phyloP scores from a whole-genome alignment of 768 basidiomycete genomes.

The Kwoniella sp. region DNA sequence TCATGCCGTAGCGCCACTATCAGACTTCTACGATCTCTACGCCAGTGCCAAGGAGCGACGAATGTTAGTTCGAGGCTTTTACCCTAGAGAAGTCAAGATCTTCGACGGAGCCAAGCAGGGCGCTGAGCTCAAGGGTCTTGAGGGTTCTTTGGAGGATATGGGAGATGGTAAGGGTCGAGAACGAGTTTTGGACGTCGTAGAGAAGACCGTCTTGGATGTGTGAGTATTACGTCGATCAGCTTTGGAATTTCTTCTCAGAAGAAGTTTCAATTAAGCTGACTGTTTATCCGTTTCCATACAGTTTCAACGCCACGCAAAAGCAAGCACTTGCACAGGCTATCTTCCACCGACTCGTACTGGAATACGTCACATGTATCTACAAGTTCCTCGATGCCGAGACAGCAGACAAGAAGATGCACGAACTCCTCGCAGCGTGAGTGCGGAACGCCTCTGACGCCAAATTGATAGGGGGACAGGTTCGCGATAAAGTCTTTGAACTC shows the following conservation, averaged over 20 bases:
- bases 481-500: not conserved
- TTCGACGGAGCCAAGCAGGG: conserved; percentile 59
- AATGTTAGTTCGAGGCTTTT: conserved; percentile 80
- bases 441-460: not conserved
- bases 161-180: conserved; percentile 65
- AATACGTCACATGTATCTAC: conserved; percentile 71
- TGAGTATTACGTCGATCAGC: conserved; percentile 56
- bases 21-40: conserved; percentile 86
- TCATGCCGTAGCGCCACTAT: conserved; percentile 78
- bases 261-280: not conserved
- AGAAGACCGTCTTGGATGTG: conserved; percentile 75
- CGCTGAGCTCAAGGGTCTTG: conserved; percentile 59
- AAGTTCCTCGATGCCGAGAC: conserved; percentile 61
- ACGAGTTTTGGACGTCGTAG: conserved; percentile 68
- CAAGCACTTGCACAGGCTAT: conserved; percentile 82
- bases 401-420: conserved; percentile 70
- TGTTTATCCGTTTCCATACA: conserved; percentile 47
- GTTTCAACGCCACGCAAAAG: conserved; percentile 90
- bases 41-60: conserved; percentile 81
- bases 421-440: conserved; percentile 76
- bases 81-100: conserved; percentile 80
- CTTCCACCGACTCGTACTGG: conserved; percentile 83
- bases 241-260: not conserved
- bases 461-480: too few relatives aligned
- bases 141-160: conserved; percentile 65